Conservation (phyloP, 2,329 filamentous ascomycete species). For the Aspergillus sp. region DNA sequence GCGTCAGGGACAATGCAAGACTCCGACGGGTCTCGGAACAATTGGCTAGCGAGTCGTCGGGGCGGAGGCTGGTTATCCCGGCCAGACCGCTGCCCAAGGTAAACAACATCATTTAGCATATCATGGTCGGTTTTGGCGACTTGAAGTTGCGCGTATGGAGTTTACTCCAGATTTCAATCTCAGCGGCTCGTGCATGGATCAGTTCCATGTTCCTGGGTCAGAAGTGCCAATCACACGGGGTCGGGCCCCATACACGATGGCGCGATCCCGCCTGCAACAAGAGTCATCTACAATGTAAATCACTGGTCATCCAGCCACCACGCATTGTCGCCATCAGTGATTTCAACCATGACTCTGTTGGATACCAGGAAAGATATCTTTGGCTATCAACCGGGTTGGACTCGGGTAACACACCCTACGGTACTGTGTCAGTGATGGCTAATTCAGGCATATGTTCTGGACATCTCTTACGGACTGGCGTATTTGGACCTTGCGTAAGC, state of each 20-base stretch:
- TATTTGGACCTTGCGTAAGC: too few species aligned
- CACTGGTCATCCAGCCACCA: too few species aligned
- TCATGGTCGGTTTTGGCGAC: background rate
- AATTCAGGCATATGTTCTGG: too few species aligned
- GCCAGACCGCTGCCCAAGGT: background rate
- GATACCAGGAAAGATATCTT: too few species aligned
- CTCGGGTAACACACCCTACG: too few species aligned
- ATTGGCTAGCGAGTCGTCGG: background rate
- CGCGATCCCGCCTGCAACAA: conserved; percentile 4
- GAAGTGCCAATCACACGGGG: background rate
- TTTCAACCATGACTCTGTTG: too few species aligned
- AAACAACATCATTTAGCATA: background rate
- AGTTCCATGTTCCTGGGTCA: background rate
- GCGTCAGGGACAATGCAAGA: background rate
- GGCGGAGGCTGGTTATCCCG: background rate
- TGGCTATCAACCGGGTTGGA: too few species aligned
- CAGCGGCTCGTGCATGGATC: background rate
- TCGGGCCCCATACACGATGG: background rate
- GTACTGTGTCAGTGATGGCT: too few species aligned
- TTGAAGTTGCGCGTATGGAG: background rate
- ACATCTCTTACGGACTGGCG: too few species aligned
- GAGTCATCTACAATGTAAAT: background rate
- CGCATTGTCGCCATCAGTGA: too few species aligned
- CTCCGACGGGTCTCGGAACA: conserved; percentile 3
- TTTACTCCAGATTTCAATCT: background rate